Conservation (phyloP, 768 basidiomycete species). For the Filobasidium floriforme region DNA sequence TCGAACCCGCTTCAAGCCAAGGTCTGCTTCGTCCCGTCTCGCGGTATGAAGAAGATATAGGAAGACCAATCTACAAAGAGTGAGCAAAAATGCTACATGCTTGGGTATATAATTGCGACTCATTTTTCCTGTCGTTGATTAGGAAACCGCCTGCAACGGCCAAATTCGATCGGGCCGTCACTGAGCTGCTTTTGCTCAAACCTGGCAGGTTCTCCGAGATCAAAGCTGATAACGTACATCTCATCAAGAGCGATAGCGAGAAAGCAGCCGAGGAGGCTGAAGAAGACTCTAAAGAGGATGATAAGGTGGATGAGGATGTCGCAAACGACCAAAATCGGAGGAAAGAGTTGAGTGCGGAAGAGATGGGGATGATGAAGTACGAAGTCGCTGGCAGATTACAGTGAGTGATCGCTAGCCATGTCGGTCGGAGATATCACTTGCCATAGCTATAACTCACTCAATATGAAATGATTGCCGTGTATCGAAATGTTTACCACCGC, state of each 20-base stretch:
- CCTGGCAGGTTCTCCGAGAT: constrained; percentile 17
- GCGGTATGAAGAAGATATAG: not conserved
- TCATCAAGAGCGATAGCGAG: not conserved
- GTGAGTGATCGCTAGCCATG: not conserved
- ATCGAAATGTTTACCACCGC: too few species aligned
- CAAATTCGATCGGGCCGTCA: constrained; percentile 14
- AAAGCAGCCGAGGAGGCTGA: not conserved
- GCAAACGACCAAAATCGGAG: not conserved
- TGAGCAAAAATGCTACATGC: not conserved
- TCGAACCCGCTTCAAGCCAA: not conserved
- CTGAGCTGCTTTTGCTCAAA: constrained; percentile 9
- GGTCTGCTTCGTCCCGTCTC: not conserved
- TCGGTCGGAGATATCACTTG: not conserved
- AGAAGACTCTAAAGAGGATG: not conserved
- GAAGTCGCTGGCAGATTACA: constrained; percentile 11
- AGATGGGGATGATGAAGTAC: constrained; percentile 18
- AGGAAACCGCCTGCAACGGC: constrained; percentile 8
- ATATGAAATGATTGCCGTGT: too few species aligned
- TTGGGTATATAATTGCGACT: not conserved
- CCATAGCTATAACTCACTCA: not conserved
- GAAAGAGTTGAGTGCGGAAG: constrained; percentile 15
- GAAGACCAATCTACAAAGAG: not conserved
- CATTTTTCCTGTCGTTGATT: not conserved
- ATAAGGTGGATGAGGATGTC: not conserved
- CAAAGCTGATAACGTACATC: constrained; percentile 3